A percentile compares a stretch with the other conserved stretches of the same genome.
Conservation (phyloP, 2,329 filamentous ascomycete genomes). For the Biscogniauxia marginata region DNA sequence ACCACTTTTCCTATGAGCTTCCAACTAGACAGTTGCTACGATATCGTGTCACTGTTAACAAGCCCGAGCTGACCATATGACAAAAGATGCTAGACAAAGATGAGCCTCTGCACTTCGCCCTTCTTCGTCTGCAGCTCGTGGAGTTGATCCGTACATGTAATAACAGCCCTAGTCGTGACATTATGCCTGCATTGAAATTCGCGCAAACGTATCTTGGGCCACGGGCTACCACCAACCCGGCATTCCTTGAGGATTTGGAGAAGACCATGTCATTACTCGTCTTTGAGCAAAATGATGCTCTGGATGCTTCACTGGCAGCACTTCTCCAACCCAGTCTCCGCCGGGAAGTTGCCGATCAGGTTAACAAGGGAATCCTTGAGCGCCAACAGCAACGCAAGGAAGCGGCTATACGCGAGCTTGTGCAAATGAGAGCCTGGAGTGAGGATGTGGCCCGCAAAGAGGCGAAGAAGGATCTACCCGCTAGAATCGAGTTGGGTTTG, state of each 20-base stretch:
- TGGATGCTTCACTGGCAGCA: slow-evolving; percentile 72
- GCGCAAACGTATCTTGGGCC: slow-evolving; percentile 85
- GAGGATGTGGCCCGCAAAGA: slow-evolving; percentile 59
- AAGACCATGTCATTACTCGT: slow-evolving; percentile 90
- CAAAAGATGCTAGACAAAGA: slow-evolving; percentile 81
- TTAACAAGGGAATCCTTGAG: slow-evolving; percentile 84
- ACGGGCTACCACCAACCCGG: slow-evolving; percentile 74
- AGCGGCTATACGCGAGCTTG: slow-evolving; percentile 76
- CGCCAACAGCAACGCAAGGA: slow-evolving; percentile 72
- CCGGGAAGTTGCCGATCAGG: slow-evolving; percentile 77
- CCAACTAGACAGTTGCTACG: neutral
- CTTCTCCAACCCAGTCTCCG: slow-evolving; percentile 79
- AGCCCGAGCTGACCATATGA: slow-evolving; percentile 16
- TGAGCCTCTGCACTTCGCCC: slow-evolving; percentile 79
- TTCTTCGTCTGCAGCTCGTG: slow-evolving; percentile 87
- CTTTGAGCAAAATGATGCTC: slow-evolving; percentile 72
- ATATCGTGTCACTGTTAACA: neutral
- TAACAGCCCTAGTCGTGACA: slow-evolving; percentile 64
- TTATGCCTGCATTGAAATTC: slow-evolving; percentile 78
- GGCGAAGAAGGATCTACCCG: slow-evolving; percentile 40
- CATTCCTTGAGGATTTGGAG: slow-evolving; percentile 85
- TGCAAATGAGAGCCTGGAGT: slow-evolving; percentile 82
- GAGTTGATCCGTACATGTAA: slow-evolving; percentile 84
- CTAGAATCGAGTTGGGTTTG: slow-evolving; percentile 40
- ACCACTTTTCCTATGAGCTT: slow-evolving; percentile 70